Conservation (phyloP, 306 rosid genomes). For the Alnus rubra region DNA sequence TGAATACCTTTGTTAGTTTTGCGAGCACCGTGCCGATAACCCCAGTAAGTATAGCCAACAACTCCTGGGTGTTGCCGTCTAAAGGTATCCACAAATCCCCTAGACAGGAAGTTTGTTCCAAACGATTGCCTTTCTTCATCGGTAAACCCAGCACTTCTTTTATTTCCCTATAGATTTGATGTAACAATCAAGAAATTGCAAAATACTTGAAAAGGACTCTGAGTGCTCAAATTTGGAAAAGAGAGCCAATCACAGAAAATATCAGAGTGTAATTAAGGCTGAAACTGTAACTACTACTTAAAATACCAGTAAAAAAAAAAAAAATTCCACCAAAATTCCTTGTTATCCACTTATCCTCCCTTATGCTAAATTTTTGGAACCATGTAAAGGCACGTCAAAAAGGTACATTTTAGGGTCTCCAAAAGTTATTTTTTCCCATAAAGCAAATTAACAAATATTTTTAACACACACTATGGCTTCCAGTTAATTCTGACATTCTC, state of each 20-base stretch:
- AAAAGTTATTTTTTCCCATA: neutral
- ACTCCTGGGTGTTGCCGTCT: constrained; percentile 83
- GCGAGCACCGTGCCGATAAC: constrained; percentile 83
- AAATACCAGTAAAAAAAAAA: neutral
- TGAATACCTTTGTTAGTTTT: constrained; percentile 73
- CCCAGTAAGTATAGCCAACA: constrained; percentile 97
- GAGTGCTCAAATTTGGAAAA: neutral
- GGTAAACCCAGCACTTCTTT: constrained; percentile 92
- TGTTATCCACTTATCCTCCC: too few species aligned
- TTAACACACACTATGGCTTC: neutral
- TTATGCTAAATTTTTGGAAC: neutral
- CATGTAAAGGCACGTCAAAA: neutral
- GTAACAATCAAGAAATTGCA: constrained; percentile 17
- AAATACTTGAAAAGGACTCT: neutral
- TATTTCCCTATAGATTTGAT: constrained; percentile 64
- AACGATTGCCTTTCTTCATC: constrained; percentile 92
- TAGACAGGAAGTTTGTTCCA: constrained; percentile 66
- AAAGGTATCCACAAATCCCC: constrained; percentile 85
- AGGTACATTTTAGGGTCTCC: neutral
- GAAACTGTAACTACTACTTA: neutral
- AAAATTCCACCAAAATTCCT: too few species aligned
- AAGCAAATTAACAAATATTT: neutral
- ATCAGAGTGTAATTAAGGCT: neutral
- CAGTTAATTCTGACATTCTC: neutral
- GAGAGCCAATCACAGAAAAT: neutral